Base-by-base conservation (phyloP, 1,284 basidiomycete species). In the Porodaedalea pini region DNA sequence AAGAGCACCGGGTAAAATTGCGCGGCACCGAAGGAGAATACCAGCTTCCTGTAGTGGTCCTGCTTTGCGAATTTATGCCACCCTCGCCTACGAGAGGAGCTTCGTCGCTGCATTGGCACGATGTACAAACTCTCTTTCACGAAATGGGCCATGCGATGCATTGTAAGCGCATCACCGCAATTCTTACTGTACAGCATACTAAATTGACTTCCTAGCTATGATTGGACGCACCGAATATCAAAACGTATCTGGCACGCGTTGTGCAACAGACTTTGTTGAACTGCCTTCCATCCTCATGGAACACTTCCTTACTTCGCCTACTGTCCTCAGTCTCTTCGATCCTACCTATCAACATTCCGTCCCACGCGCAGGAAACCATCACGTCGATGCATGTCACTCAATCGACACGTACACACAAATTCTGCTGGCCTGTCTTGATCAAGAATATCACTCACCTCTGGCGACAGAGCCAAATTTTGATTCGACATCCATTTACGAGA, bases 121-220 rank as follows among this genome's bases (percentile, higher is more conserved):
- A 99, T 66, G 91, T 98, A 7, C 80, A 92, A 69, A 99, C 96
- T 1, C 75, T 99, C 19, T 98, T 97, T 73, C 96, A 99, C 67
- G 96, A 99, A 73, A 98, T 99, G 95, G 96, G 96, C 0, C 96
- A 99, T 71, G 96, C 97, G 1, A 94, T 99, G 81, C 96, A 99
- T 69, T 99, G 95, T 95, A 67, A 80, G 93, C 78, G 51, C 34
- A 15, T 53, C 13, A 51, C 51, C 11, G 19, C n/a, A 11, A 45
- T 43, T n/a, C 47, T 56, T n/a, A 56, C 55, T 58, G 44, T 62
- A 47, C 40, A 54, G 40, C 7, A 61, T 54, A 52, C 25, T 53
- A 48, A n/a, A 44, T 41, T 60, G 31, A 39, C 23, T 15, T 2
- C 43, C 51, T 39, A 97, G 94, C 96, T 1, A 99, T 99, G 97